phyloP scores from a whole-genome alignment of 495 filamentous ascomycete species.

The Penicilliopsis zonata region DNA sequence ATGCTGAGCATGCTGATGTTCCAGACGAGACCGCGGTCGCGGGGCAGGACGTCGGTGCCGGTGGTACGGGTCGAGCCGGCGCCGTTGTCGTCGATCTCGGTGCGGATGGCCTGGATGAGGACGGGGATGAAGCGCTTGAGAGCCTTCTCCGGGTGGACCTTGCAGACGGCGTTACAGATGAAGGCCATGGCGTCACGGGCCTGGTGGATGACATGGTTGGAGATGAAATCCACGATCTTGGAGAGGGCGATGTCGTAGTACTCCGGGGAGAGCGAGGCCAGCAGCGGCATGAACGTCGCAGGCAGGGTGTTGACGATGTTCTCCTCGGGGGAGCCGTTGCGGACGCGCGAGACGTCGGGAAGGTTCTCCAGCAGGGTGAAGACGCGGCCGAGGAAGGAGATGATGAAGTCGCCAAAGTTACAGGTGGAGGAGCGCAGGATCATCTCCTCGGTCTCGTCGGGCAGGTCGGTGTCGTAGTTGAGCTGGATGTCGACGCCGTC shows the following conservation, averaged over 20 bases:
- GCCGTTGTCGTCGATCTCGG: slow-evolving; percentile 95
- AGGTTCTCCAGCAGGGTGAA: slow-evolving; percentile 94
- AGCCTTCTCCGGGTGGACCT: slow-evolving; percentile 84
- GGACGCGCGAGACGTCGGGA: slow-evolving; percentile 74
- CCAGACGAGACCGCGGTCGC: slow-evolving; percentile 91
- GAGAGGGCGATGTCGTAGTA: slow-evolving; percentile 84
- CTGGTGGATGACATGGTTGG: slow-evolving; percentile 92
- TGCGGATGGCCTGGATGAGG: slow-evolving; percentile 80
- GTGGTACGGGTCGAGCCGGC: slow-evolving; percentile 90
- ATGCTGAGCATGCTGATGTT: slow-evolving; percentile 96
- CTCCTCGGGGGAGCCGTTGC: slow-evolving; percentile 88
- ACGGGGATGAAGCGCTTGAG: slow-evolving; percentile 83
- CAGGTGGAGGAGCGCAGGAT: slow-evolving; percentile 95
- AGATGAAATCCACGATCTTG: slow-evolving; percentile 88
- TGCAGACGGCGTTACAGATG: slow-evolving; percentile 92
- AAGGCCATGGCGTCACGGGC: slow-evolving; percentile 97
- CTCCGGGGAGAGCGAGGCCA: slow-evolving; percentile 85
- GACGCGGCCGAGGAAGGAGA: slow-evolving; percentile 81
- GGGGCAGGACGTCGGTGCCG: slow-evolving; percentile 82
- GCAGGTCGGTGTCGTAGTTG: slow-evolving; percentile 73
- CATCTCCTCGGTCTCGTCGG: slow-evolving; percentile 74
- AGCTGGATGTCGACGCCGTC: slow-evolving; percentile 75
- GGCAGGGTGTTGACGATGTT: slow-evolving; percentile 95
- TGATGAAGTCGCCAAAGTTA: slow-evolving; percentile 81
- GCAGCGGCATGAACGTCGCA: slow-evolving; percentile 79